These are phyloP conservation scores for Quercus alba DNA, from an alignment of 306 rosid species.

Conservation along the genomic window DNA sequence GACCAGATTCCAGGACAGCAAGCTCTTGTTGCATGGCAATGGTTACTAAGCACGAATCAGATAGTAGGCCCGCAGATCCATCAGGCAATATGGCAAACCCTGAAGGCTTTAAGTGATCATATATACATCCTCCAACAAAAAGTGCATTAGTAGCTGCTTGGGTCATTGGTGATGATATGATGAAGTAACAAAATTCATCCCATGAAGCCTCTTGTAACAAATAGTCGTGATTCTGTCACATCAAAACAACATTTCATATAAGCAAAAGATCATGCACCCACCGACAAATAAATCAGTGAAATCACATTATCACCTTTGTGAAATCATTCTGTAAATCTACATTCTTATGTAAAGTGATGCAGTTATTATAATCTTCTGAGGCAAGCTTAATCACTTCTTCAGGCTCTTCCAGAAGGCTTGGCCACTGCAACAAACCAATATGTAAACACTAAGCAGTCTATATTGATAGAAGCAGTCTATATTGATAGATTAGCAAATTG, in stretches of 20 bases:
- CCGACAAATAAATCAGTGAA: not conserved
- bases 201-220: constrained; percentile 21
- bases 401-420: constrained; percentile 11
- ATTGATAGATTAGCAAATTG: not conserved
- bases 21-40: constrained; percentile 18
- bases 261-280: not conserved
- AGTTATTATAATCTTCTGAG: constrained; percentile 1
- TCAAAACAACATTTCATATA: not conserved
- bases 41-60: constrained; percentile 18
- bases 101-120: not conserved
- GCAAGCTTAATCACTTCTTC: not conserved
- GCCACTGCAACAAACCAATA: constrained; percentile 5
- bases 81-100: constrained; percentile 31
- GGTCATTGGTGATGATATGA: constrained; percentile 10
- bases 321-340: not conserved
- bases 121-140: not conserved
- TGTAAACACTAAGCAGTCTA: not conserved
- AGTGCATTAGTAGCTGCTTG: not conserved
- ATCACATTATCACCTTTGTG: not conserved
- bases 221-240: constrained; percentile 6
- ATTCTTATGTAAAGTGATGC: not conserved
- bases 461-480: not conserved
- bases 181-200: constrained; percentile 22
- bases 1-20: not conserved
- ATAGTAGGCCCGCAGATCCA: constrained; percentile 6